phyloP scores from a whole-genome alignment of 257 asterid genomes.

The Ajuga chamaepitys region DNA sequence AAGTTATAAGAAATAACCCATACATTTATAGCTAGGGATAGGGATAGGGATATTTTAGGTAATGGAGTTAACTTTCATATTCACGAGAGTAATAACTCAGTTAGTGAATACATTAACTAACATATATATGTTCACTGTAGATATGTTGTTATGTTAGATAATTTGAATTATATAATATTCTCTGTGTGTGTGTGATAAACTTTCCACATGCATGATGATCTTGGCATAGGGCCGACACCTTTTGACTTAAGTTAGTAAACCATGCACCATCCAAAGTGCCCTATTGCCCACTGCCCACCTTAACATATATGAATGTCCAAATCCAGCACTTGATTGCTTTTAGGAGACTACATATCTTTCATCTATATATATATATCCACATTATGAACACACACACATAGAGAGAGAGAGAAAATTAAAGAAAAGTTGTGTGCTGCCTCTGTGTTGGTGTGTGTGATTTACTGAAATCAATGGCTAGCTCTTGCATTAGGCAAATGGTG shows the following conservation, averaged over 20 bases:
- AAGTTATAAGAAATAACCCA: too few species aligned
- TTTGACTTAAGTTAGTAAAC: conserved; percentile 21
- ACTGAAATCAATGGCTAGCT: conserved; percentile 45
- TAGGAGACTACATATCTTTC: not conserved
- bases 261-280: conserved; percentile 25
- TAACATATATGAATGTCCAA: not conserved
- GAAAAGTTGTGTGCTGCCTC: not conserved
- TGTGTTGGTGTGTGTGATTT: too few species aligned
- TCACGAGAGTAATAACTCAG: too few species aligned
- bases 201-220: conserved; percentile 12
- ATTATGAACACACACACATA: not conserved
- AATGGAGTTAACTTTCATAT: too few species aligned
- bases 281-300: conserved; percentile 18
- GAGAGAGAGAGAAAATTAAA: conserved; percentile 3
- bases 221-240: conserved; percentile 4
- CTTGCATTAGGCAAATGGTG: conserved; percentile 22
- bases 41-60: too few species aligned
- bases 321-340: conserved; percentile 9
- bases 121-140: too few species aligned
- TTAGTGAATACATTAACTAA: too few species aligned
- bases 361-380: not conserved
- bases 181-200: not conserved
- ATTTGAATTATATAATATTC: not conserved
- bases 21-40: too few species aligned
- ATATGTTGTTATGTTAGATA: too few species aligned